These are phyloP conservation scores for Beauveria rudraprayagi DNA, from an alignment of 2,329 filamentous ascomycete species.

Conservation along the genomic window DNA sequence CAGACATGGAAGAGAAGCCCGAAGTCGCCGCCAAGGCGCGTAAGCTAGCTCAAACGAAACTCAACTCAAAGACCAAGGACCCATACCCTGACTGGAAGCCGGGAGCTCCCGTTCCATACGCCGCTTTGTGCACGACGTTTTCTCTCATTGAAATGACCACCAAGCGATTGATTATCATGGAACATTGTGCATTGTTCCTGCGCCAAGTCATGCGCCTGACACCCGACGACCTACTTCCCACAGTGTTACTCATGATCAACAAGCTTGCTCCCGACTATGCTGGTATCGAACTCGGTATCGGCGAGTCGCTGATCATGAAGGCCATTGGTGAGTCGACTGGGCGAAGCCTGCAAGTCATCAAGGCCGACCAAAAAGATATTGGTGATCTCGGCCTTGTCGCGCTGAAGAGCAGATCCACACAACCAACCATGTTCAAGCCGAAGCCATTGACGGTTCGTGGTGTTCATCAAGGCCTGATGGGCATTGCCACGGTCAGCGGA, in stretches of 20 bases:
- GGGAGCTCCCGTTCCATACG: constrained; percentile 85
- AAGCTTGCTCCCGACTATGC: constrained; percentile 95
- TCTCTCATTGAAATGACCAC: constrained; percentile 92
- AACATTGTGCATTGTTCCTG: constrained; percentile 83
- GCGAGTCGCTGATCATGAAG: constrained; percentile 97
- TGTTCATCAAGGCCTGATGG: constrained; percentile 81
- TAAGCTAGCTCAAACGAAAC: constrained; percentile 69
- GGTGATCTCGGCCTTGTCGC: constrained; percentile 91
- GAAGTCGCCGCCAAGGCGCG: constrained; percentile 66
- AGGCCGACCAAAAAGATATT: constrained; percentile 91
- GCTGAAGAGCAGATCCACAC: constrained; percentile 88
- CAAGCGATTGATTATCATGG: constrained; percentile 80
- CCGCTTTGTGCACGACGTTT: constrained; percentile 88
- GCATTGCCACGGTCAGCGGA: constrained; percentile 78
- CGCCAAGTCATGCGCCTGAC: constrained; percentile 90
- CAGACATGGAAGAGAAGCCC: constrained; percentile 53
- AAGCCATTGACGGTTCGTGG: constrained; percentile 80
- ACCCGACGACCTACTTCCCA: constrained; percentile 78
- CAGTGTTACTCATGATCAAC: constrained; percentile 92
- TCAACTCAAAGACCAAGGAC: constrained; percentile 62
- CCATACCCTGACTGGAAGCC: constrained; percentile 94
- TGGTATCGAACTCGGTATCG: constrained; percentile 95
- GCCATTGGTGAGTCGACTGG: constrained; percentile 93
- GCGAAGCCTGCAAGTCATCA: constrained; percentile 80
- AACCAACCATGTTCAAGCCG: constrained; percentile 97